Percentiles rank a stretch among this genome's conserved stretches.
These are phyloP conservation scores for Termitomyces sp. DNA, from an alignment of 768 basidiomycete genomes.

Conservation along the genomic window DNA sequence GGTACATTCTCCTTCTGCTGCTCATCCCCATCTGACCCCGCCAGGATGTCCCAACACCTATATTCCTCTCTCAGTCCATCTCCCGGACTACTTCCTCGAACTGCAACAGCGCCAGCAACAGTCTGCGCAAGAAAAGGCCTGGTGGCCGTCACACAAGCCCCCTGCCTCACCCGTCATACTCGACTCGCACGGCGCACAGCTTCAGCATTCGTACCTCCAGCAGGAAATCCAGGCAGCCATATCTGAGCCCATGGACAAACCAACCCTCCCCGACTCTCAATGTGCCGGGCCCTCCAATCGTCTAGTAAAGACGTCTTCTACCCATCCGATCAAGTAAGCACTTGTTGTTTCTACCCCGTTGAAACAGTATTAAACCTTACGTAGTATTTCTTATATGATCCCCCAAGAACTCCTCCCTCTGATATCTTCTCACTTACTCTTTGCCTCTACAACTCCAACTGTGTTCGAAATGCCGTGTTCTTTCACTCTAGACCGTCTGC, in stretches of 20 bases:
- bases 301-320: slow-evolving; percentile 62
- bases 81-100: slow-evolving; percentile 51
- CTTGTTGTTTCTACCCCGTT: slow-evolving; percentile 17
- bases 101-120: slow-evolving; percentile 47
- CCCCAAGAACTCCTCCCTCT: slow-evolving; percentile 51
- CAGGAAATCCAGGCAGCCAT: slow-evolving; percentile 52
- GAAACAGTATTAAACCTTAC: background rate
- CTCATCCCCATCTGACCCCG: background rate
- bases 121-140: slow-evolving; percentile 30
- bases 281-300: background rate
- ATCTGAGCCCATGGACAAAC: slow-evolving; percentile 30
- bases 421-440: slow-evolving; percentile 40
- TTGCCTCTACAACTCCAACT: slow-evolving; percentile 30
- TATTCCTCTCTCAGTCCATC: slow-evolving; percentile 54
- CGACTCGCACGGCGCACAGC: slow-evolving; percentile 21
- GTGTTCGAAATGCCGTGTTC: slow-evolving; percentile 39
- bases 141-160: slow-evolving; percentile 39
- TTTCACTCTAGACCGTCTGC: slow-evolving; percentile 39
- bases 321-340: slow-evolving; percentile 80
- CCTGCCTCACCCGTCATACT: slow-evolving; percentile 18
- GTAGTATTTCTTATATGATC: slow-evolving; percentile 59
- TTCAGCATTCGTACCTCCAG: slow-evolving; percentile 27
- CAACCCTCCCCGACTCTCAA: slow-evolving; percentile 2
- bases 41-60: slow-evolving; percentile 56
- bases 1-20: slow-evolving; percentile 17